Percentiles rank a stretch among this genome's conserved stretches.
Evolutionary conservation across 371 early-diverging fungal genomes (phyloP).

Genomic region (Mucor irregularis): DNA sequence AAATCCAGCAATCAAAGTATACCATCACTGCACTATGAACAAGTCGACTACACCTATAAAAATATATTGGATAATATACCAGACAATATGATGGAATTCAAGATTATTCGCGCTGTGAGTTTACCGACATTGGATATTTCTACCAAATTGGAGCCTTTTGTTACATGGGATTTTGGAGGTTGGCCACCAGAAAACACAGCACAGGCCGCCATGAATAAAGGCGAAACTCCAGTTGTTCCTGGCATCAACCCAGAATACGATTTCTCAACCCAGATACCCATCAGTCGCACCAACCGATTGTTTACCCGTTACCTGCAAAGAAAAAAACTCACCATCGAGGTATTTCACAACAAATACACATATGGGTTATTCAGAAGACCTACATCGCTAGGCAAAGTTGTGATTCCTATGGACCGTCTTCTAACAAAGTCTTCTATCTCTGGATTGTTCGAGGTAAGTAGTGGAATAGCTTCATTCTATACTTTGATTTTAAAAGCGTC

Average conservation of each 20-base stretch:
- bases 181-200: constrained; percentile 71
- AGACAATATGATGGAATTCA: constrained; percentile 67
- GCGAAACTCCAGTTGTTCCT: constrained; percentile 60
- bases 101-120: constrained; percentile 57
- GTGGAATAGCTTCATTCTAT: neutral
- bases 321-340: constrained; percentile 68
- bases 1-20: constrained; percentile 37
- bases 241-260: constrained; percentile 59
- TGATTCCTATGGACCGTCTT: constrained; percentile 58
- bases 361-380: constrained; percentile 62
- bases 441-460: constrained; percentile 64
- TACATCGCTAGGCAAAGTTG: constrained; percentile 63
- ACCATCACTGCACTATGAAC: constrained; percentile 63
- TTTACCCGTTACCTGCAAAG: constrained; percentile 70
- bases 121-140: constrained; percentile 57
- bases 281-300: constrained; percentile 60
- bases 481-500: neutral
- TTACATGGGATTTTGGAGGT: constrained; percentile 69
- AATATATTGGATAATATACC: constrained; percentile 59
- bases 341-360: constrained; percentile 64
- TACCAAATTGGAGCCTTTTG: constrained; percentile 64
- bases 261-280: constrained; percentile 55
- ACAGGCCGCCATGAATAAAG: constrained; percentile 60
- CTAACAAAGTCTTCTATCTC: constrained; percentile 67
- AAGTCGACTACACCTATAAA: constrained; percentile 61